Conservation (phyloP, 257 asterid genomes). For the Ligustrum vulgare region DNA sequence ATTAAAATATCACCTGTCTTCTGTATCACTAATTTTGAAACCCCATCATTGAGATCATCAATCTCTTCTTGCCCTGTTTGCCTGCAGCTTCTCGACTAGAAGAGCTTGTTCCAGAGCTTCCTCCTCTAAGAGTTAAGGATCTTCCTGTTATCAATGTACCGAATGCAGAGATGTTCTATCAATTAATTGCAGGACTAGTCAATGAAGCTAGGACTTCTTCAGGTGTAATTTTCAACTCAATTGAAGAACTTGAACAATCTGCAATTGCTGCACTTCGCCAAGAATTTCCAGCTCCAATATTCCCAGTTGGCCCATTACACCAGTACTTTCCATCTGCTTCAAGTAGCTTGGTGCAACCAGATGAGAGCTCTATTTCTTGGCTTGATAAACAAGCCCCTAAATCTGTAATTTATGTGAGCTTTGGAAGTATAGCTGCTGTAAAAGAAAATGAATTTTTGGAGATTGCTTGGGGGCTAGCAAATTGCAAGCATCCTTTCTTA, state of each 20-base stretch:
- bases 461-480: constrained; percentile 29
- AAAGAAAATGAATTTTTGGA: constrained; percentile 19
- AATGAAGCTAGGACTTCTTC: constrained; percentile 22
- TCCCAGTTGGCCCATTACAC: background rate
- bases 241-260: constrained; percentile 37
- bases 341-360: constrained; percentile 18
- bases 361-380: constrained; percentile 25
- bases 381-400: constrained; percentile 21
- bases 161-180: constrained; percentile 1
- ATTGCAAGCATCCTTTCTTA: constrained; percentile 5
- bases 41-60: background rate
- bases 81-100: constrained; percentile 5
- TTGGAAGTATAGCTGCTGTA: constrained; percentile 23
- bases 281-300: background rate
- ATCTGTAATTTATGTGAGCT: constrained; percentile 26
- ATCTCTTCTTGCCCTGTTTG: background rate
- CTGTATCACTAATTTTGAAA: background rate
- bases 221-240: constrained; percentile 41
- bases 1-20: background rate
- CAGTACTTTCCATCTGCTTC: constrained; percentile 6
- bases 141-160: background rate
- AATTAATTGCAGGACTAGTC: constrained; percentile 2
- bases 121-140: constrained; percentile 1
- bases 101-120: constrained; percentile 2
- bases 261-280: constrained; percentile 11